These are phyloP conservation scores for Dissoconium aciculare DNA, from an alignment of 2,329 filamentous ascomycete genomes.

Conservation along the genomic window DNA sequence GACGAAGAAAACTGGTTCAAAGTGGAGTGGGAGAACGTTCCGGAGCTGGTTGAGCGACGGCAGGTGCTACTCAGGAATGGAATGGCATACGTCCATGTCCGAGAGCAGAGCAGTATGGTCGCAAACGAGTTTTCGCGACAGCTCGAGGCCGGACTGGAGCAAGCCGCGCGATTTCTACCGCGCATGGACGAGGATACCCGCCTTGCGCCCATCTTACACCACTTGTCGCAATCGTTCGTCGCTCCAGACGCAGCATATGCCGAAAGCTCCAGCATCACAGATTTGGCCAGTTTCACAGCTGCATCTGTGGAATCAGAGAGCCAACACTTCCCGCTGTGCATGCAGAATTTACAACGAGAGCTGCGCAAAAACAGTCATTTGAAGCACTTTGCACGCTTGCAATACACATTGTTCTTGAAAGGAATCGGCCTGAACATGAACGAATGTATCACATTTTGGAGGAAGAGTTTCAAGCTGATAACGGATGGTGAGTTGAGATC, in stretches of 20 bases:
- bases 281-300: constrained; percentile 63
- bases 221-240: constrained; percentile 92
- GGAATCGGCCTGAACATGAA: constrained; percentile 86
- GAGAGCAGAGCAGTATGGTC: constrained; percentile 80
- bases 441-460: constrained; percentile 86
- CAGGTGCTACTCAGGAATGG: constrained; percentile 63
- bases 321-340: constrained; percentile 78
- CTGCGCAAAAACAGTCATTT: constrained; percentile 78
- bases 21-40: constrained; percentile 86
- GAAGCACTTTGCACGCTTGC: constrained; percentile 82
- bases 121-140: constrained; percentile 69
- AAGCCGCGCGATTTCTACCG: constrained; percentile 80
- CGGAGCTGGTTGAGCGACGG: constrained; percentile 71
- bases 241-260: constrained; percentile 76
- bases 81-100: constrained; percentile 78
- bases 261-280: constrained; percentile 41
- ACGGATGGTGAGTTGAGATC: constrained; percentile 42
- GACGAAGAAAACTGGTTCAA: constrained; percentile 91
- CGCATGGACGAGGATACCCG: constrained; percentile 93
- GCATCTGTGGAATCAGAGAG: constrained; percentile 64
- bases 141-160: constrained; percentile 70
- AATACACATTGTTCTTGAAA: constrained; percentile 94
- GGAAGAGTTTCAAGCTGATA: constrained; percentile 66
- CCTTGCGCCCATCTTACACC: constrained; percentile 56
- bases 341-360: constrained; percentile 77